Evolutionary conservation across 2,329 filamentous ascomycete genomes (phyloP), one percentile per base, ranked within the genome.

Genomic region (Stenocarpella maydis): DNA sequence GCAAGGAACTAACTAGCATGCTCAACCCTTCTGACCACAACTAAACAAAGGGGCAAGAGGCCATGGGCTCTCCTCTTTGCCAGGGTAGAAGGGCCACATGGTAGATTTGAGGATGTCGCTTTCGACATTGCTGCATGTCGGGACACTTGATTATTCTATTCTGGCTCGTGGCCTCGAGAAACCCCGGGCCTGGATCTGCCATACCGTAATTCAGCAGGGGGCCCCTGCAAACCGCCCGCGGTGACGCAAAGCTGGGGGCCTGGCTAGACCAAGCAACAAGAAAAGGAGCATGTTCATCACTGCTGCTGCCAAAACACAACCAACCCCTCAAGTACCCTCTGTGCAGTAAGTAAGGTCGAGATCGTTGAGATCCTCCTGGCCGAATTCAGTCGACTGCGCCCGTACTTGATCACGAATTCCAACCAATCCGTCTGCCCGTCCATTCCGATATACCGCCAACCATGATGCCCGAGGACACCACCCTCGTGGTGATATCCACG

Each of bases 401-500:
- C 12, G 6, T 21, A 17, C 28, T 31, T 14, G 10, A n/a, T 2
- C 12, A 24, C 26, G 26, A 34, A 4, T 21, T 21, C 19, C 1
- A 7, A 24, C 7, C 21, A 49, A 28, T 21, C 3, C 19, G 31
- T 15, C 21, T 21, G 7, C 43, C 15, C 31, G 9, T 9, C 41
- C 17, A 19, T 28, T 15, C 24, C 41, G 12, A 31, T 10, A 4
- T 6, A 43, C 31, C 50, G 21, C 52, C 31, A 24, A 7, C 43
- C 31, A 50, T 49, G 37, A 67, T 67, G 52, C 34, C 19, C 43
- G 28, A 58, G 28, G 68, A 39, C 26, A 43, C 54, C 24, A 67
- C 67, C 53, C 53, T 74, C 26, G 84, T 94, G 69, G 84, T 94
- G 54, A 82, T 95, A 72, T 89, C 90, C 67, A 94, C 93, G 21